Base-by-base conservation (phyloP, 2,329 filamentous ascomycete genomes). In the Pseudogymnoascus sp. region DNA sequence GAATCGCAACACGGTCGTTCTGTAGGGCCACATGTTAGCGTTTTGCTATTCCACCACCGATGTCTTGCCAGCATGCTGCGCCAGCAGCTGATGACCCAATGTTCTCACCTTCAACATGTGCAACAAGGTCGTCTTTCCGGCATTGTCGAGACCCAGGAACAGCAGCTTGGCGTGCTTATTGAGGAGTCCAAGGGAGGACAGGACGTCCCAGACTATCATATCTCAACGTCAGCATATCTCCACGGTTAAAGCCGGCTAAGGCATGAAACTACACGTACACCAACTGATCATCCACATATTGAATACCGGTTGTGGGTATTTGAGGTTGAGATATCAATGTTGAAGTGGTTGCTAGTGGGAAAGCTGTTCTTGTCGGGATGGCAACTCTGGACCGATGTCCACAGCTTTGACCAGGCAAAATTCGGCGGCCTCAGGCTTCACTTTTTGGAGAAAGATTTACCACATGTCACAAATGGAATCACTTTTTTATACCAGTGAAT, bases 151-250 rank as follows among this genome's bases (percentile, higher is more conserved):
- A 68, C 91, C 91, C 65, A 96, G 84, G 78, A 96, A 95, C 61
- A 95, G 83, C 62, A 96, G 83, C 83, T 96, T 96, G 71, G 90
- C 91, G 75, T 95, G 90, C 82, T 96, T 96, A 84, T 96, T 96
- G 67, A 92, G 80, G 71, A 96, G 82, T 69, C 91, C 91, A 65
- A 96, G 82, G 66, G 85, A 89, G 70, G 91, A 89, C 70, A 96
- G 84, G 69, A 95, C 79, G 79, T 95, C 90, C 82, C 90, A 95
- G 77, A 95, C 90, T 90, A 67, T 66, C 52, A 61, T 35, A 62
- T 52, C 26, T 15, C 45, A 64, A 63, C 63, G 69, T 75, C 68
- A 74, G 69, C 63, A 64, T 15, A 38, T 30, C 41, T 41, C 28
- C 39, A 58, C 48, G 34, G 33, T 8, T 59, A 8, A n/a, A 15